Percentiles rank a stretch among this genome's conserved stretches.
phyloP scores from a whole-genome alignment of 768 basidiomycete genomes.

The Asterophora lycoperdoides region DNA sequence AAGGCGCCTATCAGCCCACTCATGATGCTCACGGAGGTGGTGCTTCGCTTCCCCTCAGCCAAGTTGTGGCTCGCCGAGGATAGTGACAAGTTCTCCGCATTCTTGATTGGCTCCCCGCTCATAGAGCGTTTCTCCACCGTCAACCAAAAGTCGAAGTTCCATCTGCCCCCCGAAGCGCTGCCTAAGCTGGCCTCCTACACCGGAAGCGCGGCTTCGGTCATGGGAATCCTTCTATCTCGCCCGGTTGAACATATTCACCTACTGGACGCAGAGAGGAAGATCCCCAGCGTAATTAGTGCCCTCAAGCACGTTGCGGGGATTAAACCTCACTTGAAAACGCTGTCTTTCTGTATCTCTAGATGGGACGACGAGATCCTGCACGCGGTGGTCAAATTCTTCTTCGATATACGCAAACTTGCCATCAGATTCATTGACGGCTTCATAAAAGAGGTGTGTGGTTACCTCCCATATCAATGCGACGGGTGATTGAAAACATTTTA shows the following conservation, averaged over 20 bases:
- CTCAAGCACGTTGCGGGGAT: constrained; percentile 25
- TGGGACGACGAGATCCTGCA: constrained; percentile 48
- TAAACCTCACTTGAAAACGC: constrained; percentile 13
- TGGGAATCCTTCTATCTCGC: constrained; percentile 9
- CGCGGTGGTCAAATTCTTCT: constrained; percentile 36
- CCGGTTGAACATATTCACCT: constrained; percentile 18
- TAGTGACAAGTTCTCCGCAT: constrained; percentile 16
- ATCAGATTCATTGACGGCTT: constrained; percentile 34
- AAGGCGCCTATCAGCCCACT: constrained; percentile 15
- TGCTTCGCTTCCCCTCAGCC: constrained; percentile 18
- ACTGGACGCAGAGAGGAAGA: constrained; percentile 17
- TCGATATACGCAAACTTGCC: constrained; percentile 31
- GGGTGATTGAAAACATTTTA: constrained; percentile 3
- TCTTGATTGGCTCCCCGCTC: constrained; percentile 13
- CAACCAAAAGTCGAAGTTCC: constrained; percentile 14
- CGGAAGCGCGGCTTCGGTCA: constrained; percentile 15
- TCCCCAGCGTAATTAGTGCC: constrained; percentile 12
- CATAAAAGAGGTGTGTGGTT: constrained; percentile 36
- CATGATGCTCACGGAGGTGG: constrained; percentile 14
- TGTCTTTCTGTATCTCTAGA: constrained; percentile 31
- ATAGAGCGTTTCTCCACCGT: constrained; percentile 14
- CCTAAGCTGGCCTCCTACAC: constrained; percentile 14
- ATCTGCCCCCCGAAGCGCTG: constrained; percentile 11
- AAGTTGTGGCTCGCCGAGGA: constrained; percentile 18
- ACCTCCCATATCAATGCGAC: neutral